Evolutionary conservation across 805 yeast genomes (phyloP).

Genomic region (Wickerhamomyces ciferrii): DNA sequence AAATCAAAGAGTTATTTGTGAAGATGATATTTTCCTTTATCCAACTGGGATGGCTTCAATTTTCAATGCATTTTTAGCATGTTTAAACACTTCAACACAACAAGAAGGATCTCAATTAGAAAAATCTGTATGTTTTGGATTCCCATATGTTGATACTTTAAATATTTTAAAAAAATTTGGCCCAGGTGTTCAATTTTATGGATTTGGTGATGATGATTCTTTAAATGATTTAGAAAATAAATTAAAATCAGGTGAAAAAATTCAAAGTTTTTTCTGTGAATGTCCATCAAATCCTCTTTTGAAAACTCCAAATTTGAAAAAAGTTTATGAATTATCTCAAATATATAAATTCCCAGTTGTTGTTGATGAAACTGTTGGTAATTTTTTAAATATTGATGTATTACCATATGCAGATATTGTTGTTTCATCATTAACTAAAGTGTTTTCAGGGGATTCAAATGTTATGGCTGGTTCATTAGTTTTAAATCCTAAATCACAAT

Average conservation of each 20-base stretch:
- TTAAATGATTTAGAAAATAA: constrained; percentile 58
- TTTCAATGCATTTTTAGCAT: constrained; percentile 68
- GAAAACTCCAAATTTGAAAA: constrained; percentile 71
- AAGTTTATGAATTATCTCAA: constrained; percentile 61
- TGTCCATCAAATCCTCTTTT: constrained; percentile 94
- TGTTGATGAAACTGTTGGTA: constrained; percentile 94
- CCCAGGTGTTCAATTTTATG: constrained; percentile 82
- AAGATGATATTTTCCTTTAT: constrained; percentile 73
- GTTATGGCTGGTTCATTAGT: constrained; percentile 93
- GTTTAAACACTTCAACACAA: constrained; percentile 27
- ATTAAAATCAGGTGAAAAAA: constrained; percentile 57
- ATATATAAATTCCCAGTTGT: constrained; percentile 72
- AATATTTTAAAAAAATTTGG: constrained; percentile 87
- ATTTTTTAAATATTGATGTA: constrained; percentile 77
- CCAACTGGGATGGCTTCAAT: constrained; percentile 95
- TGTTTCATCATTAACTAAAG: constrained; percentile 83
- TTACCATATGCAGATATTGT: constrained; percentile 82
- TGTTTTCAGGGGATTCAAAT: constrained; percentile 90
- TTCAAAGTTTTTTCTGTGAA: constrained; percentile 83
- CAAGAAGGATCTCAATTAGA: too few relatives aligned
- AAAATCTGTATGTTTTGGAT: constrained; percentile 90
- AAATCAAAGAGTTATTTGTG: constrained; percentile 23
- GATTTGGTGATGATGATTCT: constrained; percentile 72
- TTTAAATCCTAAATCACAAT: constrained; percentile 59
- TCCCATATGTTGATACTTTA: constrained; percentile 91